Percentiles rank a stretch among this genome's conserved stretches.
These are phyloP conservation scores for Sugiyamaella floridensis DNA, from an alignment of 805 yeast genomes.

Conservation along the genomic window DNA sequence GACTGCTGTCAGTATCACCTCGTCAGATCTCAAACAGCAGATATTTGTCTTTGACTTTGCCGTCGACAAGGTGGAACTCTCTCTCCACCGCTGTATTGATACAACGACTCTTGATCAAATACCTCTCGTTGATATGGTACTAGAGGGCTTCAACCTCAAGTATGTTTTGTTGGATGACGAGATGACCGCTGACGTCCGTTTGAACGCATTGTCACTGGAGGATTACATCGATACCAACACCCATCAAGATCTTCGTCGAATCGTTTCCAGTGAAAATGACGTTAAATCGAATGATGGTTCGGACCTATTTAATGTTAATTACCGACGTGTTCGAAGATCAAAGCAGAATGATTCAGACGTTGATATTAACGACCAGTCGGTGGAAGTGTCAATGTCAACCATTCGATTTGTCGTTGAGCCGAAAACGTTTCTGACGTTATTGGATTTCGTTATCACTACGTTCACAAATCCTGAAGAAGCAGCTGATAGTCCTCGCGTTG, in stretches of 20 bases:
- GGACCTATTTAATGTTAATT: slow-evolving; percentile 53
- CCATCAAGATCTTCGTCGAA: slow-evolving; percentile 54
- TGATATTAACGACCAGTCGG: slow-evolving; percentile 60
- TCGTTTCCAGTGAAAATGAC: slow-evolving; percentile 44
- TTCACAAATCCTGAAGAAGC: slow-evolving; percentile 68
- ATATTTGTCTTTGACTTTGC: slow-evolving; percentile 65
- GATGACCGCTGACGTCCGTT: slow-evolving; percentile 57
- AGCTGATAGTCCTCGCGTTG: slow-evolving; percentile 1
- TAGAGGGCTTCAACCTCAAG: slow-evolving; percentile 56
- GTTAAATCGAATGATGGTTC: not conserved
- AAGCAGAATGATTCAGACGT: slow-evolving; percentile 39
- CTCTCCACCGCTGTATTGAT: slow-evolving; percentile 62
- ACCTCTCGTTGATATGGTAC: slow-evolving; percentile 63
- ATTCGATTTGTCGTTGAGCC: slow-evolving; percentile 69
- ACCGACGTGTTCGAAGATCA: slow-evolving; percentile 48
- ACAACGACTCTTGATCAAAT: slow-evolving; percentile 54
- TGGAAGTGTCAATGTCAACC: slow-evolving; percentile 68
- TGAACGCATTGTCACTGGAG: slow-evolving; percentile 61
- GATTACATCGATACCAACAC: slow-evolving; percentile 66
- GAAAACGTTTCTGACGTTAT: slow-evolving; percentile 64
- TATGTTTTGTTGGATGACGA: slow-evolving; percentile 53
- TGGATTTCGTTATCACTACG: slow-evolving; percentile 78
- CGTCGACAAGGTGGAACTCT: slow-evolving; percentile 55
- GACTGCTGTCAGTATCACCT: slow-evolving; percentile 3
- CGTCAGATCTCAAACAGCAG: slow-evolving; percentile 40